Evolutionary conservation across 345 rosid genomes (phyloP).

Genomic region (Psidium guajava): DNA sequence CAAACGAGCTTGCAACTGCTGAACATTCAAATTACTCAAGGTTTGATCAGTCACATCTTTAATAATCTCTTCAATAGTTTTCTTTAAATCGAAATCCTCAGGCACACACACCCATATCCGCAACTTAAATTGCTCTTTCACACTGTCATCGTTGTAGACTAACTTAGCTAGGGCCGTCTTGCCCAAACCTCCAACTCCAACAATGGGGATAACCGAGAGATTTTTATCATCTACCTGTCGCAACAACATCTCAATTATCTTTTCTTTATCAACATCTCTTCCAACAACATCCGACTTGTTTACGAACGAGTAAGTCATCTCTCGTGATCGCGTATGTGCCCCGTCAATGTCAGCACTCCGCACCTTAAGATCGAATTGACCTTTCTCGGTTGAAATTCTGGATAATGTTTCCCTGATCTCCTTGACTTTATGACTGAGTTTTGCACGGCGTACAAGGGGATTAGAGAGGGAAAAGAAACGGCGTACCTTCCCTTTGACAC

Average conservation of each 20-base stretch:
- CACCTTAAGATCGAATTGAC: background rate
- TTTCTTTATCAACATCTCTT: background rate
- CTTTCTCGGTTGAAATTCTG: background rate
- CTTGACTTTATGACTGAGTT: background rate
- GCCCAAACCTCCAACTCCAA: background rate
- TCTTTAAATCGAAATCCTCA: background rate
- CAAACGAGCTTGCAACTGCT: background rate
- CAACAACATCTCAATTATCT: background rate
- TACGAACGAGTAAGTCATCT: background rate
- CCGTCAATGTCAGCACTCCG: background rate
- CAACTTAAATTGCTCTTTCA: background rate
- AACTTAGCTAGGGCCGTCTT: background rate
- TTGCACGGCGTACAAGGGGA: background rate
- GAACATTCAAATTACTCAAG: background rate
- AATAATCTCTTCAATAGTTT: background rate
- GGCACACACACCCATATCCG: background rate
- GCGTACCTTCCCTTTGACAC: background rate
- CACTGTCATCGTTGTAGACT: rapidly evolving
- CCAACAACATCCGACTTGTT: rapidly evolving
- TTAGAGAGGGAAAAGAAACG: background rate
- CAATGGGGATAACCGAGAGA: background rate
- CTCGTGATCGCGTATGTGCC: background rate
- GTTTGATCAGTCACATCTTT: background rate
- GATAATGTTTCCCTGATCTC: background rate
- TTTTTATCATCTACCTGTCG: rapidly evolving